Evolutionary conservation across 2,329 filamentous ascomycete species (phyloP).

Genomic region (Fusarium chlamydosporum): DNA sequence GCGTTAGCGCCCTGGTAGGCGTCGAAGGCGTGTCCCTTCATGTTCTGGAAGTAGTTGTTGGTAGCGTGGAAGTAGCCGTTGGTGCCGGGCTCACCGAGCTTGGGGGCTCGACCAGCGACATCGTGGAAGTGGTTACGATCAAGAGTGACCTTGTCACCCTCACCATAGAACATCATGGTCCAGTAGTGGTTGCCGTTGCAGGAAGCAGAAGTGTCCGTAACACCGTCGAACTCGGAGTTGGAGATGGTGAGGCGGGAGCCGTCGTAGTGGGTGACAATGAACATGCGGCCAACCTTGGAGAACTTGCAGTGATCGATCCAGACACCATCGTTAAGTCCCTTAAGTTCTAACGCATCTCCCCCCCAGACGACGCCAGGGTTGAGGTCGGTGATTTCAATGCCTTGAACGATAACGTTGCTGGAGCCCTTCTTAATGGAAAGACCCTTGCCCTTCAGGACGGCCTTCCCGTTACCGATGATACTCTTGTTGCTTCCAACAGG

Average conservation of each 20-base stretch:
- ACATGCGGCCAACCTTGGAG: slow-evolving; percentile 59
- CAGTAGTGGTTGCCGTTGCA: slow-evolving; percentile 55
- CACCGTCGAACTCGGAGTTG: slow-evolving; percentile 59
- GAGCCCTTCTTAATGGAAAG: slow-evolving; percentile 60
- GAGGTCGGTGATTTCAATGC: slow-evolving; percentile 62
- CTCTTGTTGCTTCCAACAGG: slow-evolving; percentile 52
- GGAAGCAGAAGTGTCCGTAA: slow-evolving; percentile 49
- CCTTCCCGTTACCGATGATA: slow-evolving; percentile 48
- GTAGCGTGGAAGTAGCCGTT: slow-evolving; percentile 46
- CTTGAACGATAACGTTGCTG: slow-evolving; percentile 66
- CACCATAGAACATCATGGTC: slow-evolving; percentile 53
- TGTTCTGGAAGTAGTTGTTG: slow-evolving; percentile 52
- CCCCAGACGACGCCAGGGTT: slow-evolving; percentile 56
- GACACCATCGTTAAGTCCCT: slow-evolving; percentile 50
- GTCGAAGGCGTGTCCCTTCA: slow-evolving; percentile 64
- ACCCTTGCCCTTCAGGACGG: slow-evolving; percentile 56
- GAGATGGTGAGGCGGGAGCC: slow-evolving; percentile 55
- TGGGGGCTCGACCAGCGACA: slow-evolving; percentile 50
- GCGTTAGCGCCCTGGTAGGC: slow-evolving; percentile 57
- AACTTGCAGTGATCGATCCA: slow-evolving; percentile 58
- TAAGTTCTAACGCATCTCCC: slow-evolving; percentile 57
- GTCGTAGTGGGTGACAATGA: slow-evolving; percentile 56
- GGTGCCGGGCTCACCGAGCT: slow-evolving; percentile 50
- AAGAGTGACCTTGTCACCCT: slow-evolving; percentile 47
- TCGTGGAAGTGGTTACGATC: slow-evolving; percentile 52